Evolutionary conservation across 306 rosid species (phyloP), one percentile per base, ranked within the genome.

Genomic region (Senna siamea): DNA sequence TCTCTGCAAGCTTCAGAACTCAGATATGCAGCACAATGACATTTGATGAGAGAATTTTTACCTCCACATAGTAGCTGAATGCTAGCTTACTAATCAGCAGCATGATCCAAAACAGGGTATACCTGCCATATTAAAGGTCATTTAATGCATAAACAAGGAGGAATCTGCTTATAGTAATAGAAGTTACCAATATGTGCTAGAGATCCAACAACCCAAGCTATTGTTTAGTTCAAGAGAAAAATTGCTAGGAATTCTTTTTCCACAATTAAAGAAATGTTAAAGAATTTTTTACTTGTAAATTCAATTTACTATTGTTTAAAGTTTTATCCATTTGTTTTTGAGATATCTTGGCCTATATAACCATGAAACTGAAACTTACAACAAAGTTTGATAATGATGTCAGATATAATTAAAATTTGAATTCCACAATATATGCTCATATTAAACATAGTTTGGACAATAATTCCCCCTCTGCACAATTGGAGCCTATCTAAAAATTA

Each of bases 61-160:
- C 99, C 99, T 95, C 98, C 79, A 95, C 99, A 79, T 81, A 95
- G 89, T 87, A 95, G 92, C 98, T 95, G 89, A 95, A 92, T 47
- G 95, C 95, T 15, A 95, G 73, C 89, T 95, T 95, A 87, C 98
- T 92, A 77, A 95, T 87, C 46, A 95, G 84, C 73, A 95, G 89
- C 89, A 92, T 83, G 80, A 90, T 84, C 99, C 99, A 95, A 72
- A 95, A 95, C 72, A 95, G 76, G 11, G 99, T 87, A 85, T 95
- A 95, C 86, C 99, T 94, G 88, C 52, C 75, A 83, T 66, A 82
- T 72, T 71, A 72, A 61, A 64, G 62, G 50, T 9, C 73, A 23
- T 6, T 68, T 17, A 26, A 54, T 66, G 76, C 63, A 60, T 15
- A 0, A 34, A 34, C 66, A 73, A 59, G 54, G 34, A 64, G 28